A percentile compares a stretch with the other conserved stretches of the same genome.
Conservation (phyloP, 2,329 filamentous ascomycete species). For the Lithohypha guttulata region DNA sequence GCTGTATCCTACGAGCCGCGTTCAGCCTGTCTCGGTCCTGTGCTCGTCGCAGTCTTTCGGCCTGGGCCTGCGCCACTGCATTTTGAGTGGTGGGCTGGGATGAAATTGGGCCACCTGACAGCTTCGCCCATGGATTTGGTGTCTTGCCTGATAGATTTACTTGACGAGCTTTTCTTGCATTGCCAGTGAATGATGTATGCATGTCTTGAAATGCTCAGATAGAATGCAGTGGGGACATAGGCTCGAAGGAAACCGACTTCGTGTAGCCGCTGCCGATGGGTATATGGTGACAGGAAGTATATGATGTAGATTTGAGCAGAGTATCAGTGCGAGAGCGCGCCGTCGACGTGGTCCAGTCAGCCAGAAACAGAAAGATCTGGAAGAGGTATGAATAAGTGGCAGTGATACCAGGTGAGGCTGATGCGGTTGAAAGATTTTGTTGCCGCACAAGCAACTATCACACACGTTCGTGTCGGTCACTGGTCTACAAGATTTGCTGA, state of each 20-base stretch:
- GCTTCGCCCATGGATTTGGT: constrained; percentile 59
- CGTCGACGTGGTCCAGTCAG: neutral
- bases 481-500: too few species aligned
- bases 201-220: constrained; percentile 38
- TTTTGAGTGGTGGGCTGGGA: constrained; percentile 27
- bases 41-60: constrained; percentile 70
- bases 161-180: constrained; percentile 71
- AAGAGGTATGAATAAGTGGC: too few species aligned
- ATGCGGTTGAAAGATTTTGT: too few species aligned
- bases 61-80: constrained; percentile 74
- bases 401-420: too few species aligned
- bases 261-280: too few species aligned
- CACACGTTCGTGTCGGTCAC: too few species aligned
- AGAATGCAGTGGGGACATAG: neutral
- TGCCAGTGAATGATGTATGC: constrained; percentile 89
- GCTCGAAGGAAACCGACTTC: neutral
- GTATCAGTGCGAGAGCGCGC: too few species aligned
- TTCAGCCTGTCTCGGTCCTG: constrained; percentile 67
- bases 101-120: constrained; percentile 39
- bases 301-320: too few species aligned
- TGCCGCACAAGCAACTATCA: too few species aligned
- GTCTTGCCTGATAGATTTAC: constrained; percentile 86
- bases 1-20: constrained; percentile 65
- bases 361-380: neutral
- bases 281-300: too few species aligned